Base-by-base conservation (phyloP, 148 eudicot species). In the Fallopia convolvulus region DNA sequence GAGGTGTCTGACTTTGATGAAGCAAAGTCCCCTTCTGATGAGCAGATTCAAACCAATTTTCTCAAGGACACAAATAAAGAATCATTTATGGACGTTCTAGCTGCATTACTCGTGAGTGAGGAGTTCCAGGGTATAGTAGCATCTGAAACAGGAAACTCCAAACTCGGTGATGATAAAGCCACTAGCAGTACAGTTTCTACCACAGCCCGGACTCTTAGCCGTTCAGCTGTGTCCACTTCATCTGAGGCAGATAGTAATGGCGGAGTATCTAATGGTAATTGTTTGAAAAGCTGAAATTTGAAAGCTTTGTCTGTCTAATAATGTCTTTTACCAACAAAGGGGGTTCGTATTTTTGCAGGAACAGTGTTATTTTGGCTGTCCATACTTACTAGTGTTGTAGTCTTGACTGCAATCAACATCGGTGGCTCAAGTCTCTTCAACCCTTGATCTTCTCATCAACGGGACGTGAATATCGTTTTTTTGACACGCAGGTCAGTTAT, bases 51-150 rank as follows among this genome's bases (percentile, higher is more conserved):
- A 49, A 81, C 74, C 70, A 80, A 73, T 79, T 77, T 75, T 6
- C 70, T 86, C 40, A 72, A 55, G 49, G 85, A 72, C 68, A 81
- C 79, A 14, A 90, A 84, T 65, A 91, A 82, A 76, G 99, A 95
- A 78, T 87, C 99, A 36, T 87, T 92, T 66, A 92, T 95, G 94
- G 90, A 91, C 81, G 97, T 90, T 84, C 86, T 95, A 79, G 94
- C 99, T 71, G 99, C 99, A 36, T 82, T 92, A 79, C 82, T 95
- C 74, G 94, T 95, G 58, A 95, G 99, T 77, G 97, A 95, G 82
- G 99, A 95, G 80, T 95, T 95, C 74, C 97, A 89, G 78, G 99
- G 99, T 30, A 95, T 95, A 30, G 94, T 92, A 65, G 84, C 94
- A 33, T 91, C 97, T 20, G 99, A 95, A 83, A 77, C 96, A 39